Percentiles rank a stretch among this genome's conserved stretches.
Conservation (phyloP, 75 land plant genomes). For the Isoetes taiwanensis region DNA sequence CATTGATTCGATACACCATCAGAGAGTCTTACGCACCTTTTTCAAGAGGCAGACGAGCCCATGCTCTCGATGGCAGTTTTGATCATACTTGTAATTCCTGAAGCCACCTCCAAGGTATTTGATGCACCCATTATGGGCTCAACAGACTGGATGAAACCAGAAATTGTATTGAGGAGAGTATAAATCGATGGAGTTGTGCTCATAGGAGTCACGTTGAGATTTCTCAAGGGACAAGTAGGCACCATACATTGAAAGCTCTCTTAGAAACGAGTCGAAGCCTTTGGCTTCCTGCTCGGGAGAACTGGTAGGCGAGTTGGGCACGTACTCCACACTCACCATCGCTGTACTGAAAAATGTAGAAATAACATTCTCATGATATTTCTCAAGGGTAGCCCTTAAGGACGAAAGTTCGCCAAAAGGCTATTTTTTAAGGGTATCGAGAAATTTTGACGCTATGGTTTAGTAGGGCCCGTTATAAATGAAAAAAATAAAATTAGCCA, state of each 20-base stretch:
- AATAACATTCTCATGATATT: background rate
- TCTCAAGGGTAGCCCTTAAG: too few relatives aligned
- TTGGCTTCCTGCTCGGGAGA: background rate
- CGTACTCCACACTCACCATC: background rate
- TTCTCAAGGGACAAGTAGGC: background rate
- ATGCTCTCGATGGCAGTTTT: background rate
- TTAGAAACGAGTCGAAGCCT: background rate
- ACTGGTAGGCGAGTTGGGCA: background rate
- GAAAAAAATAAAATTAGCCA: too few relatives aligned
- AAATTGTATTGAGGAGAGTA: background rate
- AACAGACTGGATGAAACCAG: background rate
- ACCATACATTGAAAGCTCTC: background rate
- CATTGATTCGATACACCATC: background rate
- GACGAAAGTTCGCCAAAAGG: too few relatives aligned
- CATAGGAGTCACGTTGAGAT: background rate
- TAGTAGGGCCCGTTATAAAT: too few relatives aligned
- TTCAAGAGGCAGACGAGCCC: background rate
- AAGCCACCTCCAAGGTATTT: background rate
- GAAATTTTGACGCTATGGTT: too few relatives aligned
- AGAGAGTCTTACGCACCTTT: background rate
- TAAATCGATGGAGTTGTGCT: background rate
- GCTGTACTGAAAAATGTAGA: background rate
- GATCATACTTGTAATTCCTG: background rate
- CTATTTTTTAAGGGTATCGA: too few relatives aligned
- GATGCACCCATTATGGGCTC: background rate